Evolutionary conservation across 1,284 basidiomycete species (phyloP).

Genomic region (Paramarasmius palmivorus): DNA sequence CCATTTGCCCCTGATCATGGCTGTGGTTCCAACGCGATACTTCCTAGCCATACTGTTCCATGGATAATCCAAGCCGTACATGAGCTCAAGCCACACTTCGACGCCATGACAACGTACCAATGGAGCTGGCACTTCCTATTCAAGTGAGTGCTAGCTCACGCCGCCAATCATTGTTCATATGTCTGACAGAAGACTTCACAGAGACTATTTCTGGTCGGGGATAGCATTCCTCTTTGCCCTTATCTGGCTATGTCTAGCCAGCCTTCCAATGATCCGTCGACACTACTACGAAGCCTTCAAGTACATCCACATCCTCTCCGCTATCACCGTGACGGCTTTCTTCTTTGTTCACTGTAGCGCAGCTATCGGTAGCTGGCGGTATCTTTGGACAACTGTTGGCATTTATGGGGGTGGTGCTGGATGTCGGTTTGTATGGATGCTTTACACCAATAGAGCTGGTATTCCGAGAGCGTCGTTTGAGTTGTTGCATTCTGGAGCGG

Average conservation of each 20-base stretch:
- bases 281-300: constrained; percentile 1
- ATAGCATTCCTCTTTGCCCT: neutral
- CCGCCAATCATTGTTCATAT: no score
- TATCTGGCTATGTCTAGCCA: neutral
- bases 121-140: constrained; percentile 1
- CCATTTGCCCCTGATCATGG: neutral
- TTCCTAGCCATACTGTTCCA: neutral
- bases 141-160: no score
- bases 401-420: neutral
- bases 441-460: neutral
- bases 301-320: constrained; percentile 1
- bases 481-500: neutral
- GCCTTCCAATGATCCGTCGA: neutral
- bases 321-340: neutral
- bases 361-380: neutral
- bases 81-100: neutral
- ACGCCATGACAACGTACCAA: neutral
- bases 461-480: neutral
- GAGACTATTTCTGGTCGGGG: constrained; percentile 2
- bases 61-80: neutral
- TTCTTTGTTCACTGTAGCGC: constrained; percentile 2
- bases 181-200: no score
- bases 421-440: constrained; percentile 2
- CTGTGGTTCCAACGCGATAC: neutral
- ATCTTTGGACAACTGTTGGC: neutral